Percentiles rank a stretch among this genome's conserved stretches.
Conservation (phyloP, 352 stramenopile species). For the Pilasporangium apinafurcum region DNA sequence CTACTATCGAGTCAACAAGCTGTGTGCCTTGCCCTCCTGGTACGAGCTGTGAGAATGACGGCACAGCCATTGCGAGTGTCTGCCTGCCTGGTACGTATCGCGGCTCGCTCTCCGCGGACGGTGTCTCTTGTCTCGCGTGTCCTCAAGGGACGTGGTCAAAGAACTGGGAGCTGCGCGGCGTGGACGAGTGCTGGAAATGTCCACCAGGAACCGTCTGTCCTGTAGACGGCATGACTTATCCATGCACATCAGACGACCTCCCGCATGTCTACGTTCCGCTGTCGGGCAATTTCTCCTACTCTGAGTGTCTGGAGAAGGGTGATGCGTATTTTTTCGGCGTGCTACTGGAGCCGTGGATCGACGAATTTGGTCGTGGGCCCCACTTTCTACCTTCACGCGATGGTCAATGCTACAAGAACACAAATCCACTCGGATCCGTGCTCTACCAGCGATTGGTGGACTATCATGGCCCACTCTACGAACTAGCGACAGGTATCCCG, state of each 20-base stretch:
- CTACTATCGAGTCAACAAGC: constrained; percentile 92
- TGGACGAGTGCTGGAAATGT: constrained; percentile 91
- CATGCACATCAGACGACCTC: constrained; percentile 90
- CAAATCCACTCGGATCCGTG: constrained; percentile 75
- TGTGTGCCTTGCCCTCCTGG: constrained; percentile 92
- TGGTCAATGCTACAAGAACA: constrained; percentile 93
- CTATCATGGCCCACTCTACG: constrained; percentile 93
- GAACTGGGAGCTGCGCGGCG: constrained; percentile 96
- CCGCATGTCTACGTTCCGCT: constrained; percentile 88
- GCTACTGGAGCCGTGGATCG: constrained; percentile 93
- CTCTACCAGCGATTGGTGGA: constrained; percentile 93
- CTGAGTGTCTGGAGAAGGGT: constrained; percentile 86
- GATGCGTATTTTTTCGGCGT: constrained; percentile 92
- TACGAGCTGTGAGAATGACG: constrained; percentile 89
- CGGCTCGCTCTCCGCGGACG: constrained; percentile 77
- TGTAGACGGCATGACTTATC: constrained; percentile 93
- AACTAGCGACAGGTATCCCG: constrained; percentile 85
- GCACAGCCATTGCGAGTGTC: constrained; percentile 80
- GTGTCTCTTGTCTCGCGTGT: constrained; percentile 86
- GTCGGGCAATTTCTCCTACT: constrained; percentile 71
- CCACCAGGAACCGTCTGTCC: constrained; percentile 90
- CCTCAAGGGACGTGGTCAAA: constrained; percentile 96
- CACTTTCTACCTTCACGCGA: constrained; percentile 84
- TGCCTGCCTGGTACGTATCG: constrained; percentile 93
- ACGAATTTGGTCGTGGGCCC: constrained; percentile 87